Base-by-base conservation (phyloP, 1,284 basidiomycete genomes). In the Puccinia brachypodii region DNA sequence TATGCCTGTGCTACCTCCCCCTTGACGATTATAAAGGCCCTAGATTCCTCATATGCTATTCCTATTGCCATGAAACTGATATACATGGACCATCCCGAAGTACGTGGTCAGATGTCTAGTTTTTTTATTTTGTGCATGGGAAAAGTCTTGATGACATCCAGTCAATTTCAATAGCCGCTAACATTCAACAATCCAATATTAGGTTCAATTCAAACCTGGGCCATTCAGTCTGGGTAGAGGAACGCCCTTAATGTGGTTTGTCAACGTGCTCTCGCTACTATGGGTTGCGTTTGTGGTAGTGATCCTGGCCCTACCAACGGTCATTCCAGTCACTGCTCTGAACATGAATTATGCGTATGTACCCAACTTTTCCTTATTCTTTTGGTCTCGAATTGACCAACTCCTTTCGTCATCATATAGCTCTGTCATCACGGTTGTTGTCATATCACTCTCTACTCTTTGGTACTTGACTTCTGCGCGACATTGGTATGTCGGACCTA, bases 171-270 rank as follows among this genome's bases (percentile, higher is more conserved):
- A 38, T 16, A 7, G 4, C 22, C 7, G 33, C 50, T 60, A 19
- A 53, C 22, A 1, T 44, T 40, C 16, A 9, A 28, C 0, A 25
- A 36, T 60, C 25, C 8, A 25, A 25, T 19, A 50, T 56, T 28
- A 81, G 79, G 79, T 81, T 11, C 82, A 84, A 82, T 95, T 93
- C 89, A 91, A 91, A 85, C 93, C 94, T 0, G 94, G 94, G n/a
- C 94, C 94, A 25, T 95, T 94, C 88, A 92, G 91, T 86, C 91
- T 95, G 89, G 94, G 94, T 31, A 88, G 90, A 76, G 93, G 93
- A 0, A 74, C 88, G 82, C 38, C 38, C 8, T 86, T 94, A 28
- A 93, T 92, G 2, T 89, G 89, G 87, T 85, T 89, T 19, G 89
- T 90, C 83, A 94, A 94, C 85, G 83, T 89, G 28, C 89, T 89